These are phyloP conservation scores for Globisporangium barbulae DNA, from an alignment of 352 stramenopile genomes.

Conservation along the genomic window DNA sequence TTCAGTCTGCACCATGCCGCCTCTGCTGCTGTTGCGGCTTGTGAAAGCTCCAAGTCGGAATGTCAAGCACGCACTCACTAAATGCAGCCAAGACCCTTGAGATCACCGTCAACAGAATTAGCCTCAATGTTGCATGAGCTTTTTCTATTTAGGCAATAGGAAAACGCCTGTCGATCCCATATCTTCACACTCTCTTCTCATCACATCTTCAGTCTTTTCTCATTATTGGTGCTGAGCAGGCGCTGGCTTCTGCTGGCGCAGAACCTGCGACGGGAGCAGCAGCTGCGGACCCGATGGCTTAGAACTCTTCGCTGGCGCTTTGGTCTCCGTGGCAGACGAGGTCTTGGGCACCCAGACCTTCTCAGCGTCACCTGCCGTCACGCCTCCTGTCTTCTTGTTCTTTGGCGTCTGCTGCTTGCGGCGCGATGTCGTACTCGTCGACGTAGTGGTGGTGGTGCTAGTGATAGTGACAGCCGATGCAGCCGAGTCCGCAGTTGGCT, in stretches of 20 bases:
- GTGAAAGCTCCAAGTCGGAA: neutral
- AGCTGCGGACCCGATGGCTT: constrained; percentile 27
- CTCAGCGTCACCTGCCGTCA: constrained; percentile 7
- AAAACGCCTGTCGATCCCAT: neutral
- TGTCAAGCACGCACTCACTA: neutral
- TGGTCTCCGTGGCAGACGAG: constrained; percentile 18
- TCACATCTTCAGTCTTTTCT: neutral
- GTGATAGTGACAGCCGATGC: too few relatives aligned
- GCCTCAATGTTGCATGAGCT: neutral
- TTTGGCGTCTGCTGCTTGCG: constrained; percentile 8
- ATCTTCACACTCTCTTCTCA: neutral
- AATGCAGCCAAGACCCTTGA: neutral
- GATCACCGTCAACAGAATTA: constrained; percentile 6
- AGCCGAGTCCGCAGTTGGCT: neutral
- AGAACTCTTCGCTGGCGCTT: neutral
- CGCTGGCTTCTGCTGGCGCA: constrained; percentile 35
- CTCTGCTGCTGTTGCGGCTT: neutral
- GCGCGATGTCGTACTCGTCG: constrained; percentile 20
- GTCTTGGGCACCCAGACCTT: constrained; percentile 39
- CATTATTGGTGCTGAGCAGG: constrained; percentile 12
- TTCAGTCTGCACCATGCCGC: constrained; percentile 18
- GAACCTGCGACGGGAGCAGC: constrained; percentile 46
- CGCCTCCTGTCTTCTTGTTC: constrained; percentile 11
- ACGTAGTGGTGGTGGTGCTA: constrained; percentile 12
- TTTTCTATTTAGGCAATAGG: constrained; percentile 7